These are phyloP conservation scores for Astragalus membranaceus DNA, from an alignment of 306 rosid species.

Conservation along the genomic window DNA sequence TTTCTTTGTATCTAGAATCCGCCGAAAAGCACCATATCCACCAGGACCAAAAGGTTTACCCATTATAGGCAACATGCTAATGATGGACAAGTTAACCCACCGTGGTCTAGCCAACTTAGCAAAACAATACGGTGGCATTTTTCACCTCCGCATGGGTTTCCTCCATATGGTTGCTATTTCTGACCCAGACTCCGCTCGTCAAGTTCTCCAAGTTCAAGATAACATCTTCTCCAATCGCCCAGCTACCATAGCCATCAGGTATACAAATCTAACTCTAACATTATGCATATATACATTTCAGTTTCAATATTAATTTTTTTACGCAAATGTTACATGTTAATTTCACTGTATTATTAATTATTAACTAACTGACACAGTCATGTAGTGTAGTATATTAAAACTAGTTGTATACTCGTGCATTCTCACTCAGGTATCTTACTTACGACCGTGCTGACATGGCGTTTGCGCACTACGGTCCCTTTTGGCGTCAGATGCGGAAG, in stretches of 20 bases:
- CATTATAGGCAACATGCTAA: constrained; percentile 65
- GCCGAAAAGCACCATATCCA: constrained; percentile 42
- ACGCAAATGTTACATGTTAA: too few relatives aligned
- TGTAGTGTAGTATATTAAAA: too few relatives aligned
- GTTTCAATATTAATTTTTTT: too few relatives aligned
- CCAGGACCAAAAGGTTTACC: constrained; percentile 87
- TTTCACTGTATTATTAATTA: too few relatives aligned
- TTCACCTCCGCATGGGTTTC: constrained; percentile 75
- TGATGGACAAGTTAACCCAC: constrained; percentile 81
- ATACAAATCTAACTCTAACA: too few relatives aligned
- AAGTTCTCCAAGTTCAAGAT: constrained; percentile 77
- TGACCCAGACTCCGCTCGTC: constrained; percentile 50
- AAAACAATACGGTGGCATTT: constrained; percentile 57
- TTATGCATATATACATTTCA: too few relatives aligned
- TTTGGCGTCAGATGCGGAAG: constrained; percentile 91
- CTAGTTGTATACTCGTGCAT: too few relatives aligned
- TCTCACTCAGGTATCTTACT: constrained; percentile 40
- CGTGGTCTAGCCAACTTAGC: constrained; percentile 66
- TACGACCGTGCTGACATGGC: constrained; percentile 94
- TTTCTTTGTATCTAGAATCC: constrained; percentile 5
- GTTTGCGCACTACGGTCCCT: constrained; percentile 86
- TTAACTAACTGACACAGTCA: too few relatives aligned
- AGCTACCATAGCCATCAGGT: constrained; percentile 59
- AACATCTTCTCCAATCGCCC: constrained; percentile 78
- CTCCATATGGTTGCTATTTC: constrained; percentile 69